Conservation (phyloP, 2,329 filamentous ascomycete species). For the Claviceps purpurea region DNA sequence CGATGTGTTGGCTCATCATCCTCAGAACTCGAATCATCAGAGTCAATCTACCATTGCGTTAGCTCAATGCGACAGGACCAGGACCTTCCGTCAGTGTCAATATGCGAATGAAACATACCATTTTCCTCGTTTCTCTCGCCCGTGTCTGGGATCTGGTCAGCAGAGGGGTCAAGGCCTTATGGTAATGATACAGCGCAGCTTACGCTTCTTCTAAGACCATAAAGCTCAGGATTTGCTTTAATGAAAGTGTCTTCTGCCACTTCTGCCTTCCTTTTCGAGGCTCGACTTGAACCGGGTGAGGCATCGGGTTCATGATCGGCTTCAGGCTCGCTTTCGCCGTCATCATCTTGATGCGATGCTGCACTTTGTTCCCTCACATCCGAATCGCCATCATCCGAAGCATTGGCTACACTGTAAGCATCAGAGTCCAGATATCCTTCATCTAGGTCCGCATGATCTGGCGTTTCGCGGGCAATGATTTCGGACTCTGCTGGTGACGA, state of each 20-base stretch:
- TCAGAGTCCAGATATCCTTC: slow-evolving; percentile 30
- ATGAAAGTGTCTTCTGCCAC: slow-evolving; percentile 72
- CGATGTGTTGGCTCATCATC: slow-evolving; percentile 41
- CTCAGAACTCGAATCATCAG: slow-evolving; percentile 60
- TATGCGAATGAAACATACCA: slow-evolving; percentile 32
- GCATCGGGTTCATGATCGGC: slow-evolving; percentile 47
- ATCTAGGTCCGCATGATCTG: slow-evolving; percentile 26
- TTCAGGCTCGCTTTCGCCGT: slow-evolving; percentile 40
- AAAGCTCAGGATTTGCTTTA: slow-evolving; percentile 82
- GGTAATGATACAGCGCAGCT: slow-evolving; percentile 21
- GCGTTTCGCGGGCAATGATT: slow-evolving; percentile 24
- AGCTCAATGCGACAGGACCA: background rate
- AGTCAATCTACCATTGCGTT: slow-evolving; percentile 28
- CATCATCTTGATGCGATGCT: slow-evolving; percentile 29
- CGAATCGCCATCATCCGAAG: slow-evolving; percentile 60
- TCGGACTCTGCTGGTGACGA: slow-evolving; percentile 30
- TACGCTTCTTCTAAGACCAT: slow-evolving; percentile 88
- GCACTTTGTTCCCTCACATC: slow-evolving; percentile 51
- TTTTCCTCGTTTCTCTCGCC: slow-evolving; percentile 42
- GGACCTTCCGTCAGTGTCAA: background rate
- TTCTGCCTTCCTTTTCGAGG: slow-evolving; percentile 58
- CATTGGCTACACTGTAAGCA: slow-evolving; percentile 38
- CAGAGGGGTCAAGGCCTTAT: slow-evolving; percentile 10
- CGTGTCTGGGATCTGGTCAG: slow-evolving; percentile 30
- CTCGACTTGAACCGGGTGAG: slow-evolving; percentile 57